Evolutionary conservation across 495 filamentous ascomycete genomes (phyloP), one percentile per base, ranked within the genome.

Genomic region (Penicillium samsonianum): DNA sequence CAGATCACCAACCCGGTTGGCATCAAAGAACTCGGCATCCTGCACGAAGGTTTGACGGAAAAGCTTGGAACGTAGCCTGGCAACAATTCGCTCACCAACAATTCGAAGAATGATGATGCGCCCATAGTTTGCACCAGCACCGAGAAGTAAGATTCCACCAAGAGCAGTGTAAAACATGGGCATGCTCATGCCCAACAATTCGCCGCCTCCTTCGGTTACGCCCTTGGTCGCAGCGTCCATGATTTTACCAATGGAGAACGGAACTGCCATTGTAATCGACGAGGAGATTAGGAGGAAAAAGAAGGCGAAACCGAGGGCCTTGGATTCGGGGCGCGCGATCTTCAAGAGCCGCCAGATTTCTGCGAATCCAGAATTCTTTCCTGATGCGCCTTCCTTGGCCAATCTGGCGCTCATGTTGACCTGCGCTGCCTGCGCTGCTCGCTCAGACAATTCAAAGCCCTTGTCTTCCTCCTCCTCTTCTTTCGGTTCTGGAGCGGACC

Each of bases 21-120:
- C 94, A 68, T 98, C 94, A 69, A 98, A 98, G 78, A 98, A 98
- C 67, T 98, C 94, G 55, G 95, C 95, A 71, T 98, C 91, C 67
- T 98, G 94, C 20, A 91, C 77, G 58, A 95, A 94, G 0, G 94
- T 98, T 64, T 88, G 83, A 50, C 90, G 83, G 77, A 94, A 98
- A 20, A 98, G 85, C 70, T 89, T 87, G 10, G 92, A 93, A 40
- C 94, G 85, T 57, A 97, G 80, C 61, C 92, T 82, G 16, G 94
- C 85, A 26, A 98, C 95, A 47, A 98, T 91, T 30, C 95, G 82
- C 71, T 98, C 94, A 50, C 94, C 94, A 38, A 98, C 89, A 57
- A 97, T 94, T n/a, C 94, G 82, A 3, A 98, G 84, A 37, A 97
- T 86, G 41, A 98, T 86, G 61, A 98, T 94, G 49, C 94, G 85